Evolutionary conservation across 306 rosid genomes (phyloP).

Genomic region (Cyamopsis tetragonoloba): DNA sequence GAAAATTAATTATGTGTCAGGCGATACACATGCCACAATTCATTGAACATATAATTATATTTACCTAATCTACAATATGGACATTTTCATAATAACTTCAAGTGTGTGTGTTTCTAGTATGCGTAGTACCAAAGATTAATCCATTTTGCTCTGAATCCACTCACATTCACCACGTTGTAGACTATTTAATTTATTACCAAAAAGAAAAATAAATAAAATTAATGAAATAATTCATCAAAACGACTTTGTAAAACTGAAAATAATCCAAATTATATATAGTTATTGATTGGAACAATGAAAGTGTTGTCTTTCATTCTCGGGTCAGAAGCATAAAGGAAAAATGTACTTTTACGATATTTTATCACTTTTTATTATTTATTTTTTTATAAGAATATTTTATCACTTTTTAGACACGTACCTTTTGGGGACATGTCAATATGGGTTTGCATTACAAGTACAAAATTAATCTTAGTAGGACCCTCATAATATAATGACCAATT

Average conservation of each 20-base stretch:
- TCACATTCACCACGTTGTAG: neutral
- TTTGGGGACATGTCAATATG: conserved; percentile 23
- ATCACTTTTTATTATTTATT: conserved; percentile 42
- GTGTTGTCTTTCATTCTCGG: conserved; percentile 31
- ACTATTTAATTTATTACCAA: neutral
- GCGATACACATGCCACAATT: neutral
- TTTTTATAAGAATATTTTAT: too few relatives aligned
- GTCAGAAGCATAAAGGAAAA: conserved; percentile 26
- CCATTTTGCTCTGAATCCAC: neutral
- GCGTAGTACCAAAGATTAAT: neutral
- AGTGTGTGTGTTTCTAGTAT: neutral
- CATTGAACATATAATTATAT: neutral
- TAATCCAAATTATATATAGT: neutral
- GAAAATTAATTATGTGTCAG: neutral
- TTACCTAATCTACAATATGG: neutral
- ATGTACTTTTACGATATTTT: conserved; percentile 37
- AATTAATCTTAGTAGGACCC: conserved; percentile 33
- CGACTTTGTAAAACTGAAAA: conserved; percentile 26
- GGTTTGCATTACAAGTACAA: conserved; percentile 34
- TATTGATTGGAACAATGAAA: conserved; percentile 5
- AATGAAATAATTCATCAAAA: too few relatives aligned
- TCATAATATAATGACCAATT: neutral
- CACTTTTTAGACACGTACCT: conserved; percentile 39
- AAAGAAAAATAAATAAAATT: neutral
- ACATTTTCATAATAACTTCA: neutral